Base-by-base conservation (phyloP, 495 filamentous ascomycete species). In the Lophiostoma macrostomum region DNA sequence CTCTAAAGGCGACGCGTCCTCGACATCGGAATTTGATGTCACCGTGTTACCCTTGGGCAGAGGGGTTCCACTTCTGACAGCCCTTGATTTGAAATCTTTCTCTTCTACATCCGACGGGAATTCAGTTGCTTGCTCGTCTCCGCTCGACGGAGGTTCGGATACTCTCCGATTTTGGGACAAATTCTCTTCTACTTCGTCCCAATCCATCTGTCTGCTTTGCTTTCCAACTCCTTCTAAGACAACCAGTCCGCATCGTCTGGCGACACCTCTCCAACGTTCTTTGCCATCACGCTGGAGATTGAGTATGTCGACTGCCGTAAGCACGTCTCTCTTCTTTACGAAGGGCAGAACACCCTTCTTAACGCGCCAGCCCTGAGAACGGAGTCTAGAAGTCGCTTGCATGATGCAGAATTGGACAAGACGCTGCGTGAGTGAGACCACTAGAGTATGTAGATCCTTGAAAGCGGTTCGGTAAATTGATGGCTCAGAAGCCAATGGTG, bases 261-360 rank as follows among this genome's bases (percentile, higher is more conserved):
- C 75, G 24, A 76, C 65, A 2, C 65, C 67, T n/a, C 71, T 69
- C 81, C 87, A 89, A 42, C 81, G 82, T 11, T 79, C 68, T 12
- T 59, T 59, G 5, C 62, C 66, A 41, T 79, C 67, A 4, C 47
- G 38, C 27, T 69, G 57, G 49, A 87, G 54, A 0, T 75, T 71
- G 0, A 87, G 65, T 0, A 78, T 76, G 10, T 83, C 70, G 1
- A 81, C 64, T 0, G 88, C 87, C 1, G 85, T 80, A 19, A 71
- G 61, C 0, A 91, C 86, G 61, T 95, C 90, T 34, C 71, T 66
- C 3, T 46, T 56, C 44, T 69, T 76, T 22, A 93, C 76, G 0
- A 69, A 37, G 1, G 56, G 60, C 5, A 19, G 31, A 5, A 47
- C 45, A 1, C 38, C 50, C 27, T 60, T 55, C 31, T 55, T 56